Evolutionary conservation across 2,329 filamentous ascomycete species (phyloP).

Genomic region (Dendryphion nanum): DNA sequence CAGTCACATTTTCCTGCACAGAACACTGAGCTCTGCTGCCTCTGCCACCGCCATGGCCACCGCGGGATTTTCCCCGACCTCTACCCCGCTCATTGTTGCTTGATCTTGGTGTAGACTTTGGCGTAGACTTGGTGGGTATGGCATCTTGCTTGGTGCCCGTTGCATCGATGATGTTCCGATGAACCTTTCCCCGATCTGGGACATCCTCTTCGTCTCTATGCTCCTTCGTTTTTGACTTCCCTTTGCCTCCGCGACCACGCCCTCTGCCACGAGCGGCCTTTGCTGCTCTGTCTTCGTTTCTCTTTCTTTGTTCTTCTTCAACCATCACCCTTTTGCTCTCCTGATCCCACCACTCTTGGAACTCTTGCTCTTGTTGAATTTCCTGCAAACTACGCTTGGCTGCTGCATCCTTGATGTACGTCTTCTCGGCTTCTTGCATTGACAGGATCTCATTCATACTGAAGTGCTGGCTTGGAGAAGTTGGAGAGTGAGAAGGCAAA

Average conservation of each 20-base stretch:
- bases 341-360: slow-evolving; percentile 94
- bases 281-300: slow-evolving; percentile 25
- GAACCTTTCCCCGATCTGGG: too few species aligned
- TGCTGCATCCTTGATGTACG: slow-evolving; percentile 75
- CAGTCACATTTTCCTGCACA: too few species aligned
- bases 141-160: too few species aligned
- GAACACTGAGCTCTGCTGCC: too few species aligned
- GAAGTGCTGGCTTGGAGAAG: slow-evolving; percentile 64
- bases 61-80: too few species aligned
- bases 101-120: too few species aligned
- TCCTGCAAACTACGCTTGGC: slow-evolving; percentile 89
- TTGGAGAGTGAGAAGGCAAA: slow-evolving; percentile 58
- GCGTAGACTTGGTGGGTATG: too few species aligned
- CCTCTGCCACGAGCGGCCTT: slow-evolving; percentile 25
- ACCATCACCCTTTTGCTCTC: slow-evolving; percentile 73
- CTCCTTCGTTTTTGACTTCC: slow-evolving; percentile 15
- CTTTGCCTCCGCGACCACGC: slow-evolving; percentile 24
- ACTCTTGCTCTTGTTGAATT: slow-evolving; percentile 95
- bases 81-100: too few species aligned
- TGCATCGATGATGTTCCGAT: too few species aligned
- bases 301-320: slow-evolving; percentile 49
- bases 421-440: slow-evolving; percentile 81
- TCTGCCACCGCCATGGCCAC: too few species aligned
- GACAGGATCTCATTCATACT: slow-evolving; percentile 87
- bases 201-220: too few species aligned